A percentile compares a stretch with the other conserved stretches of the same genome.
Evolutionary conservation across 176 grass and related monocot species (phyloP).

Genomic region (Rhipidocladum racemiflorum): DNA sequence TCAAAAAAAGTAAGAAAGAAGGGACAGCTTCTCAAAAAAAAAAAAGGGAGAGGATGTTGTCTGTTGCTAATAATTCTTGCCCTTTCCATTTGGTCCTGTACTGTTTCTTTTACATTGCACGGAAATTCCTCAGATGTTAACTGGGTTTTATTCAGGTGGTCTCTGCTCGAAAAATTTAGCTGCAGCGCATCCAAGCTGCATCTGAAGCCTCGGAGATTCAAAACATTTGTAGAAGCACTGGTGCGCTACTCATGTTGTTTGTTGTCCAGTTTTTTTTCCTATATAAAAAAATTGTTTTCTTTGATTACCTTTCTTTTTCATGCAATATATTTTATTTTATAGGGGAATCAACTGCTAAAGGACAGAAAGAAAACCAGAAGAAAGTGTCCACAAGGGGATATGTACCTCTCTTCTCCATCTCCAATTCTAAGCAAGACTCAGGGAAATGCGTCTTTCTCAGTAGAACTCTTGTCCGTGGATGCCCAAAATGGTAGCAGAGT

Average conservation of each 20-base stretch:
- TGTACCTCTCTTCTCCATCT: constrained; percentile 53
- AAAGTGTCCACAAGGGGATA: constrained; percentile 62
- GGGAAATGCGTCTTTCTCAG: constrained; percentile 52
- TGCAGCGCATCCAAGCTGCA: constrained; percentile 95
- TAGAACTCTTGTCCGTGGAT: constrained; percentile 55
- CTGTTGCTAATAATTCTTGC: background rate
- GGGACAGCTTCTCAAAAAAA: no score
- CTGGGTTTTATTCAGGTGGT: constrained; percentile 72
- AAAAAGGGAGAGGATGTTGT: background rate
- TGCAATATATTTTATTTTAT: constrained; percentile 13
- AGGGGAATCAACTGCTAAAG: constrained; percentile 94
- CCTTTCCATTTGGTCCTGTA: background rate
- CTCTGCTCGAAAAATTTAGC: constrained; percentile 94
- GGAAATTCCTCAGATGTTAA: constrained; percentile 28
- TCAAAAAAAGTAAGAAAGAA: background rate
- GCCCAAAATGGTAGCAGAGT: constrained; percentile 58
- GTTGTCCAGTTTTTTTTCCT: constrained; percentile 1
- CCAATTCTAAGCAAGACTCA: constrained; percentile 42
- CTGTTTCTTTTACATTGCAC: background rate
- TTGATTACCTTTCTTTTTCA: constrained; percentile 32
- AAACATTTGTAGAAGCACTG: constrained; percentile 98
- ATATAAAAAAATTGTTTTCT: background rate
- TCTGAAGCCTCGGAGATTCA: constrained; percentile 97
- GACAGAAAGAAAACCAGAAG: constrained; percentile 93
- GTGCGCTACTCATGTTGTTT: constrained; percentile 35